Evolutionary conservation across 192 early-diverging fungal species (phyloP).

Genomic region (Globomyces pollinis-pini): DNA sequence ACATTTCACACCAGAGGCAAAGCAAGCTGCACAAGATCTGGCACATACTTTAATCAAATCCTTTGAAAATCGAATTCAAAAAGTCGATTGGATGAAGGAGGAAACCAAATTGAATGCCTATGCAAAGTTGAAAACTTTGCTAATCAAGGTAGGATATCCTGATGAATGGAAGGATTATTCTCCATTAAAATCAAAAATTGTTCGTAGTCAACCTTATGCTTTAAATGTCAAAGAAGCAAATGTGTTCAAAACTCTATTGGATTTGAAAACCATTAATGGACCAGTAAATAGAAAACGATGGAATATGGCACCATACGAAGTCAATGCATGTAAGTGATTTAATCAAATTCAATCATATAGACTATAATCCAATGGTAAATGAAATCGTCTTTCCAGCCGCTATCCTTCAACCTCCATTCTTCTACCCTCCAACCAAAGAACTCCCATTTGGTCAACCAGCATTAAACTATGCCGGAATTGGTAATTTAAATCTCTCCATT

Average conservation of each 20-base stretch:
- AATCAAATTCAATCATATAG: too few relatives aligned
- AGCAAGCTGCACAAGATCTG: slow-evolving; percentile 2
- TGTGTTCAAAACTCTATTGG: slow-evolving; percentile 1
- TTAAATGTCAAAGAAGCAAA: not conserved
- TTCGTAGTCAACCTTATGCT: not conserved
- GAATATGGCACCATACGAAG: slow-evolving; percentile 27
- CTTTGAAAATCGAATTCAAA: not conserved
- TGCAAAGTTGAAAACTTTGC: slow-evolving; percentile 13
- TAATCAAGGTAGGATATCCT: slow-evolving; percentile 29
- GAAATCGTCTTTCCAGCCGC: slow-evolving; percentile 26
- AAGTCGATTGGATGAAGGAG: slow-evolving; percentile 10
- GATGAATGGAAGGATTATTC: slow-evolving; percentile 22
- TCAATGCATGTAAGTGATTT: too few relatives aligned
- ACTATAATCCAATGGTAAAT: slow-evolving; percentile 25
- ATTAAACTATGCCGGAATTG: slow-evolving; percentile 27
- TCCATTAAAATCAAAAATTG: slow-evolving; percentile 8
- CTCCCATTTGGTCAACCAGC: not conserved
- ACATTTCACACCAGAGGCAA: not conserved
- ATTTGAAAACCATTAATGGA: slow-evolving; percentile 7
- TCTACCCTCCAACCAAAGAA: not conserved
- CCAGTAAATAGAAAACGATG: slow-evolving; percentile 19
- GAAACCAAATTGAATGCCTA: slow-evolving; percentile 22
- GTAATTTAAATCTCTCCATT: too few relatives aligned
- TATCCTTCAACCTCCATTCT: slow-evolving; percentile 29
- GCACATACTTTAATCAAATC: not conserved